Evolutionary conservation across 176 grass and related monocot species (phyloP).

Genomic region (Triticum monococcum): DNA sequence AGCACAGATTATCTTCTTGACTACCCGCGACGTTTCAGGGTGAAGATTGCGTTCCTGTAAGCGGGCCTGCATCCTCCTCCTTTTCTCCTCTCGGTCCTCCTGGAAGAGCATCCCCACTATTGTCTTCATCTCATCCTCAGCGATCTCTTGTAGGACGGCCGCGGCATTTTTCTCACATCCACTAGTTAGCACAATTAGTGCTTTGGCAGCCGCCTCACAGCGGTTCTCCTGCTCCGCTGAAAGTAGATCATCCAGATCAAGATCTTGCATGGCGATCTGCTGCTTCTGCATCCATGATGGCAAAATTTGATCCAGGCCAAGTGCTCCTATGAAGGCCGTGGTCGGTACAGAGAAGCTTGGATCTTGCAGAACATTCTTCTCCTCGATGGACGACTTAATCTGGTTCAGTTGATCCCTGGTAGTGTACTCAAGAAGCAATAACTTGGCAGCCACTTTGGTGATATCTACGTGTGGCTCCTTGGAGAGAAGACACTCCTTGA

Average conservation of each 20-base stretch:
- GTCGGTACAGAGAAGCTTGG: not conserved
- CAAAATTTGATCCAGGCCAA: not conserved
- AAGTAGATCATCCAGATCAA: slow-evolving; percentile 29
- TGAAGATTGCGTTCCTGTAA: not conserved
- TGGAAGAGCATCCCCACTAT: not conserved
- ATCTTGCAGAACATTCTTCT: not conserved
- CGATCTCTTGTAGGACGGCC: slow-evolving; percentile 7
- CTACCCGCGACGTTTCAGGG: not conserved
- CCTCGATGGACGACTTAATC: not conserved
- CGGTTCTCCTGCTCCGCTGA: not conserved
- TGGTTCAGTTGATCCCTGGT: not conserved
- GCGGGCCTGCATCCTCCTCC: not conserved
- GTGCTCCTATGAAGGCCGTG: slow-evolving; percentile 27
- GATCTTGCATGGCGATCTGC: not conserved
- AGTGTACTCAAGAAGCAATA: slow-evolving; percentile 17
- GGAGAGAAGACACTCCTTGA: slow-evolving; percentile 20
- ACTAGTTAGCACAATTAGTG: slow-evolving; percentile 26
- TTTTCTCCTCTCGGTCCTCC: not conserved
- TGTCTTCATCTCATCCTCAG: not conserved
- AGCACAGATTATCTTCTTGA: not conserved
- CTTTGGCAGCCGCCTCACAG: slow-evolving; percentile 8
- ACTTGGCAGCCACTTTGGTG: slow-evolving; percentile 19
- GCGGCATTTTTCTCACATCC: not conserved
- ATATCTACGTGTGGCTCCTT: not conserved
- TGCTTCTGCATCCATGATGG: not conserved